Conservation (phyloP, 1,139 yeast species). For the Debaryomycetaceae sp. region DNA sequence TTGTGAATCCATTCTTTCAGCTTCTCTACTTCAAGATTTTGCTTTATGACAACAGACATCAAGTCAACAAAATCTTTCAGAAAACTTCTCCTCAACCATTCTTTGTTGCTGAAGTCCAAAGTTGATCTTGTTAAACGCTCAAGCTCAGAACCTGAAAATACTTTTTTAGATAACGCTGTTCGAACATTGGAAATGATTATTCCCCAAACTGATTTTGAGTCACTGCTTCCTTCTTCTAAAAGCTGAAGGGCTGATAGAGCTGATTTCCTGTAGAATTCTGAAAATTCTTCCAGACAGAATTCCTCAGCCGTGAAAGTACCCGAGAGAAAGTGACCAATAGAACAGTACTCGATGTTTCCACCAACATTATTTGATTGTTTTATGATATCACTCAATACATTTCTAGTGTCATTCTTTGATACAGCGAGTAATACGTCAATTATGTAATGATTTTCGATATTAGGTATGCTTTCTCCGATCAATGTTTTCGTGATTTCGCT, state of each 20-base stretch:
- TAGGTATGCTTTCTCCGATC: not conserved
- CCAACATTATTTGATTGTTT: constrained; percentile 10
- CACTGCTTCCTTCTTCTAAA: constrained; percentile 1
- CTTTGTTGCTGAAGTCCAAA: constrained; percentile 12
- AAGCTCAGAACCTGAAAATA: constrained; percentile 3
- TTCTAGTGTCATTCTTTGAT: not conserved
- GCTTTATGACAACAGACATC: constrained; percentile 8
- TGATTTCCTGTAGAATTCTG: not conserved
- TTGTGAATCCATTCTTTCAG: constrained; percentile 42
- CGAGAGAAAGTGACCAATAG: constrained; percentile 16
- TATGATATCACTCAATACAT: constrained; percentile 3
- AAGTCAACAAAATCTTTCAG: constrained; percentile 23
- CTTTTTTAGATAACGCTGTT: constrained; percentile 6
- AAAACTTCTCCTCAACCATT: constrained; percentile 20
- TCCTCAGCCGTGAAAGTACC: not conserved
- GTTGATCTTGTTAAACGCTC: constrained; percentile 7
- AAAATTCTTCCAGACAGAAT: not conserved
- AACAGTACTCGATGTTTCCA: constrained; percentile 19
- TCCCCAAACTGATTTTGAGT: constrained; percentile 10
- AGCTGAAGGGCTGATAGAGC: constrained; percentile 1
- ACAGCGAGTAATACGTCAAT: not conserved
- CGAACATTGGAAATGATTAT: constrained; percentile 13
- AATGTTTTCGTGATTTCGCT: not conserved
- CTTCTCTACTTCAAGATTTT: constrained; percentile 3
- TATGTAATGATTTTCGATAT: not conserved